Conservation (phyloP, 768 basidiomycete genomes). For the Suillus cothurnatus region DNA sequence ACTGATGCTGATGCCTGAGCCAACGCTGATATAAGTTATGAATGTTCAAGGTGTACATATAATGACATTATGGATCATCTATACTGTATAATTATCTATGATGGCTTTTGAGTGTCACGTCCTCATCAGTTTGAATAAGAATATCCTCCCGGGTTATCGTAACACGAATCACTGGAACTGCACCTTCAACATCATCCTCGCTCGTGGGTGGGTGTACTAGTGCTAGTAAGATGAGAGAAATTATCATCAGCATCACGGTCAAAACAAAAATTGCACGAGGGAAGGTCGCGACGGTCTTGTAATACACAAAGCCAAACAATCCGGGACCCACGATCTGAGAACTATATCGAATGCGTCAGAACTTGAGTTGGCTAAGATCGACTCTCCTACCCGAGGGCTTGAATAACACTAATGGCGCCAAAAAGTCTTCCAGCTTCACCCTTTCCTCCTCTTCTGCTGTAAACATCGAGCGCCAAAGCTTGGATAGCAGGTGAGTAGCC, state of each 20-base stretch:
- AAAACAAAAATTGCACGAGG: constrained; percentile 73
- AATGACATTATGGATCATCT: not conserved
- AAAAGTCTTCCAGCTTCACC: constrained; percentile 75
- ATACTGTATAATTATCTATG: not conserved
- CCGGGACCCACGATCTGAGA: constrained; percentile 71
- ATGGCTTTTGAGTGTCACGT: not conserved
- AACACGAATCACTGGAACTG: constrained; percentile 5
- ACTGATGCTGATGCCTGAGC: constrained; percentile 21
- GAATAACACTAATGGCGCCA: constrained; percentile 76
- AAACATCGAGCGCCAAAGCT: constrained; percentile 72
- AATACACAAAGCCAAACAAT: constrained; percentile 71
- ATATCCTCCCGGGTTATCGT: constrained; percentile 5
- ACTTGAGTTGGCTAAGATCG: not conserved
- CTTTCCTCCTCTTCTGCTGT: constrained; percentile 48
- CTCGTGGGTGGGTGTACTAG: constrained; percentile 46
- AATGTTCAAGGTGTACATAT: not conserved
- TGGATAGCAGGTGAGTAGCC: constrained; percentile 71
- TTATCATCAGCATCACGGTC: constrained; percentile 39
- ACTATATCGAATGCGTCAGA: constrained; percentile 35
- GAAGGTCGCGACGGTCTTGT: constrained; percentile 67
- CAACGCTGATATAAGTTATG: not conserved
- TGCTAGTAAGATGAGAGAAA: constrained; percentile 47
- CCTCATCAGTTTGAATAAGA: constrained; percentile 7
- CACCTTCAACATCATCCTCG: constrained; percentile 8
- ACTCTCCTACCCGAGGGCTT: constrained; percentile 57